Conservation (phyloP, 176 grass and related monocot species). For the Triticum monococcum region DNA sequence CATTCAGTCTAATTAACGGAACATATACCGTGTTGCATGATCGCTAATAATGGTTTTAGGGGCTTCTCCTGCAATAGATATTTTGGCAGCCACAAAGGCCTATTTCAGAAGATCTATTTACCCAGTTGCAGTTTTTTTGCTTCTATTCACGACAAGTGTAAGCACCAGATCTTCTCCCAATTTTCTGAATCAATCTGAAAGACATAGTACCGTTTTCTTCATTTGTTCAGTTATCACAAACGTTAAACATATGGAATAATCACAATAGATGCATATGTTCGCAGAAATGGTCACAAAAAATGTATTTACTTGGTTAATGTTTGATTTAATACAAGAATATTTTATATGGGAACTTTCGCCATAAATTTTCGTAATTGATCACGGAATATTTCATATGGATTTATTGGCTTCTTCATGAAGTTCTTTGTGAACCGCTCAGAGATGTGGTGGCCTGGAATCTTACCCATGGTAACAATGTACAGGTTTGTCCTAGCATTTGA, state of each 20-base stretch:
- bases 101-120: constrained; percentile 19
- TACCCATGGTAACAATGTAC: background rate
- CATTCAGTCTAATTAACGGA: constrained; percentile 41
- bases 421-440: background rate
- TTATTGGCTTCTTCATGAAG: constrained; percentile 1
- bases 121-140: background rate
- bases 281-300: too few relatives aligned
- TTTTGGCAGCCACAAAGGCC: background rate
- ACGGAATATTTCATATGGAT: background rate
- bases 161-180: background rate
- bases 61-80: background rate
- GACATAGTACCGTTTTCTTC: background rate
- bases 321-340: too few relatives aligned
- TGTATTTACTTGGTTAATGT: too few relatives aligned
- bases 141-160: background rate
- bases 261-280: too few relatives aligned
- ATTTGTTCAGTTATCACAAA: background rate
- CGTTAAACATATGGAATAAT: too few relatives aligned
- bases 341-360: too few relatives aligned
- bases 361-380: too few relatives aligned
- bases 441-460: constrained; percentile 7
- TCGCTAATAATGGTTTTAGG: background rate
- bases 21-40: constrained; percentile 1
- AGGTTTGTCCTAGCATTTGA: background rate
- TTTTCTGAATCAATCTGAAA: background rate